Evolutionary conservation across 108 stramenopile species (phyloP), one percentile per base, ranked within the genome.

Genomic region (Skeletonema costatum): DNA sequence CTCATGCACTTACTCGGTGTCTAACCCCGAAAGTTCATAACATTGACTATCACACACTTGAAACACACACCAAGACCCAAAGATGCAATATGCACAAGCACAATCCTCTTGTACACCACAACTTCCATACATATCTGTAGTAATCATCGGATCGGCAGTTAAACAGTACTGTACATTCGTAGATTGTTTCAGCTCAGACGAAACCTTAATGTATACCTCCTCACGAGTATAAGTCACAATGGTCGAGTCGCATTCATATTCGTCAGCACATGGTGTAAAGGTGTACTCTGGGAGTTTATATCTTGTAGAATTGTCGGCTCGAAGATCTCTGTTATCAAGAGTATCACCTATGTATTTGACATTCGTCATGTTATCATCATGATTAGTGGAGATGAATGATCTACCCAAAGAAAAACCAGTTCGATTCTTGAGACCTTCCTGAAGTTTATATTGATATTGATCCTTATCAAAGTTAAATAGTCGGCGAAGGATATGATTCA

Each of bases 21-120:
- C 10, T 10, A 32, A 0, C n/a, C 30, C 60, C 17, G 60, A 61
- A 31, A 32, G 60, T 11, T 61, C 60, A 33, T 61, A 61, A 21
- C 60, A 61, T n/a, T 61, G n/a, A 33, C 32, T 61, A 10, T 61
- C 60, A 21, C 60, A 61, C 32, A 61, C 32, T 61, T 61, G 11
- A 11, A 11, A 11, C 5, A 61, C 14, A 33, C 60, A 61, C 30
- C 11, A 16, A 13, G 32, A 61, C 4, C 60, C 60, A 61, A 61
- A 61, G 13, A 61, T 2, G 60, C 60, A 61, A n/a, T 6, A 31
- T 32, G 32, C 60, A 33, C 60, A 61, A 33, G 32, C 30, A 33
- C 60, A 61, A 33, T 11, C 12, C 17, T 33, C 60, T 31, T 12
- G 5, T n/a, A 31, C 60, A 1, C 32, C 32, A 61, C 60, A 46